A percentile compares a stretch with the other conserved stretches of the same genome.
phyloP scores from a whole-genome alignment of 2,329 filamentous ascomycete species.

The Cladosporium sp. region DNA sequence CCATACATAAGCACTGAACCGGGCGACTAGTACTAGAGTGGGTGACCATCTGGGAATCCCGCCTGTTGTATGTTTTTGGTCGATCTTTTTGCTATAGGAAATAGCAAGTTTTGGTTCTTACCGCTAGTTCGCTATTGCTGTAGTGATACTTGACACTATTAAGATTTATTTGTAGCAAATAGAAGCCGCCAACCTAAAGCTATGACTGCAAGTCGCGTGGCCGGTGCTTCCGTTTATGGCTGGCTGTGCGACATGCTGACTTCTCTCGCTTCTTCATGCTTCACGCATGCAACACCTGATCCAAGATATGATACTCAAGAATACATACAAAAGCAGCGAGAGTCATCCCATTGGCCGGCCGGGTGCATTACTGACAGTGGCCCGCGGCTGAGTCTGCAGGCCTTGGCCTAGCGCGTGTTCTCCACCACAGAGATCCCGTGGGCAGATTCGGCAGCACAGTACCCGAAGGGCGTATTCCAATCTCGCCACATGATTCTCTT shows the following conservation, averaged over 20 bases:
- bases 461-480: background rate
- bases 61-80: background rate
- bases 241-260: background rate
- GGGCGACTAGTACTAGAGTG: background rate
- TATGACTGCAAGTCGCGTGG: background rate
- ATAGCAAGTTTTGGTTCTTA: background rate
- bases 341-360: background rate
- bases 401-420: conserved; percentile 14
- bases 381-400: conserved; percentile 13
- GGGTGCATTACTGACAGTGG: background rate
- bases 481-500: conserved; percentile 3
- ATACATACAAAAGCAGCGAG: background rate
- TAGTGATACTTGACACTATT: background rate
- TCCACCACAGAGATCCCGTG: conserved; percentile 13
- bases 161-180: background rate
- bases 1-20: background rate
- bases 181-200: background rate
- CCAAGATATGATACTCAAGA: background rate
- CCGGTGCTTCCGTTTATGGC: background rate
- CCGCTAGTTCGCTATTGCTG: background rate
- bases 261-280: background rate
- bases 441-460: conserved; percentile 4
- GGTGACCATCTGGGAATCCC: background rate
- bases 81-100: background rate
- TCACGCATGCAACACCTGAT: background rate